These are phyloP conservation scores for Trichoderma aggressivum DNA, from an alignment of 2,329 filamentous ascomycete species.

Conservation along the genomic window DNA sequence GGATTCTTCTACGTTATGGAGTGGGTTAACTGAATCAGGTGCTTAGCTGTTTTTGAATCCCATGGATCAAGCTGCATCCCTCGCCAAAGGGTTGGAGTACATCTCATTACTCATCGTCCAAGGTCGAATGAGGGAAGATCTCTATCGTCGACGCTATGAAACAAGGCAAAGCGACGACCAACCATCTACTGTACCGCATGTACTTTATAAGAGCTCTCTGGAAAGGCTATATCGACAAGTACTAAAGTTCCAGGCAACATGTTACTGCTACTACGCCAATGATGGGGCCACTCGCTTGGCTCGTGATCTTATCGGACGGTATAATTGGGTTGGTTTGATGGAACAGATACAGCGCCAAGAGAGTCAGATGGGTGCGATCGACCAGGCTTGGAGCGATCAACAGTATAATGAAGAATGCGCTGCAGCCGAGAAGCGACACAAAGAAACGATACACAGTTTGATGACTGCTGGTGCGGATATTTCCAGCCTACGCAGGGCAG, in stretches of 20 bases:
- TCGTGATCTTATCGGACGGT: neutral
- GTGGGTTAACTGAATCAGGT: neutral
- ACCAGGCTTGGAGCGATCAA: neutral
- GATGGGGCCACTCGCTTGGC: neutral
- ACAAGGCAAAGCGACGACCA: neutral
- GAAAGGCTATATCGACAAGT: neutral
- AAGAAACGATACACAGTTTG: neutral
- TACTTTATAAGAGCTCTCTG: neutral
- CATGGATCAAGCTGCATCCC: neutral
- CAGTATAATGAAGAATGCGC: neutral
- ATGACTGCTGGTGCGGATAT: neutral
- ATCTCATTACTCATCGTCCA: neutral
- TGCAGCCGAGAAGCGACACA: neutral
- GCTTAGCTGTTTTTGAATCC: neutral
- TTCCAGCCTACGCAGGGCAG: neutral
- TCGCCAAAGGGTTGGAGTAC: neutral
- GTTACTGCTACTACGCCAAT: neutral
- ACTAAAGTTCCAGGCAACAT: neutral
- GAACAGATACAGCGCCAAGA: neutral
- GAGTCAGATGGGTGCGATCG: neutral
- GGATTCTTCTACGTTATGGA: neutral
- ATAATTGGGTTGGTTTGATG: neutral
- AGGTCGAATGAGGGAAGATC: constrained; percentile 5
- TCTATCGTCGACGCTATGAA: neutral
- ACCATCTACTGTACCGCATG: neutral